Conservation (phyloP, 139 green algal species). For the Picochlorum sp. region DNA sequence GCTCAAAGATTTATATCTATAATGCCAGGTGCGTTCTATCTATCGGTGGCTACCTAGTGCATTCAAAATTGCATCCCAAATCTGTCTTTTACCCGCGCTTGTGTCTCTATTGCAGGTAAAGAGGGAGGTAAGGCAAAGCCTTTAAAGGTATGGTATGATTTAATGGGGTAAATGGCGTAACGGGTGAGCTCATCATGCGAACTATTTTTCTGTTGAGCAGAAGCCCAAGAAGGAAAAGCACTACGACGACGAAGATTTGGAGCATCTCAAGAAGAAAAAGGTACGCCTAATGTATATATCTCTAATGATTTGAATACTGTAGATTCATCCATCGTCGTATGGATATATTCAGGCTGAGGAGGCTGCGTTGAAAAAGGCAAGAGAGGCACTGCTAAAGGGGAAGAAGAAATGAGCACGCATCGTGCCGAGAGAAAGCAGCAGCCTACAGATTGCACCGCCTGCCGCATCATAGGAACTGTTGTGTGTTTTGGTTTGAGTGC, state of each 20-base stretch:
- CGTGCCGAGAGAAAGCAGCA: not conserved
- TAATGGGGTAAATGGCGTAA: not conserved
- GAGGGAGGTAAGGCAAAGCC: slow-evolving; percentile 31
- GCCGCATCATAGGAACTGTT: slow-evolving; percentile 20
- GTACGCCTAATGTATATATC: not conserved
- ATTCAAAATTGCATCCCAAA: not conserved
- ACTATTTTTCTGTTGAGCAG: slow-evolving; percentile 9
- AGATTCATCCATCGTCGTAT: not conserved
- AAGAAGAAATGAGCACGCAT: slow-evolving; percentile 32
- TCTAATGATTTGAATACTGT: not conserved
- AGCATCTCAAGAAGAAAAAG: slow-evolving; percentile 36
- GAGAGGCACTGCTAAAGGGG: slow-evolving; percentile 24
- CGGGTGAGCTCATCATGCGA: not conserved
- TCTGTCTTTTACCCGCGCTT: not conserved
- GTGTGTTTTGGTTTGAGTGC: slow-evolving; percentile 26
- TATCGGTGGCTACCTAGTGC: not conserved
- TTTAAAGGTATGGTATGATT: slow-evolving; percentile 8
- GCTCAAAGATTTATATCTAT: not conserved
- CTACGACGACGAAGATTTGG: slow-evolving; percentile 30
- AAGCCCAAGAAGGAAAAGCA: slow-evolving; percentile 13
- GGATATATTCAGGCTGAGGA: slow-evolving; percentile 20
- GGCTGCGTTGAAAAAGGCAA: slow-evolving; percentile 25
- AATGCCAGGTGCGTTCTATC: slow-evolving; percentile 1
- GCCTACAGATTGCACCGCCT: slow-evolving; percentile 22
- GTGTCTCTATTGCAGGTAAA: slow-evolving; percentile 14